Percentiles rank a stretch among this genome's conserved stretches.
phyloP scores from a whole-genome alignment of 2,329 filamentous ascomycete species.

The Berkeleyomyces rouxiae region DNA sequence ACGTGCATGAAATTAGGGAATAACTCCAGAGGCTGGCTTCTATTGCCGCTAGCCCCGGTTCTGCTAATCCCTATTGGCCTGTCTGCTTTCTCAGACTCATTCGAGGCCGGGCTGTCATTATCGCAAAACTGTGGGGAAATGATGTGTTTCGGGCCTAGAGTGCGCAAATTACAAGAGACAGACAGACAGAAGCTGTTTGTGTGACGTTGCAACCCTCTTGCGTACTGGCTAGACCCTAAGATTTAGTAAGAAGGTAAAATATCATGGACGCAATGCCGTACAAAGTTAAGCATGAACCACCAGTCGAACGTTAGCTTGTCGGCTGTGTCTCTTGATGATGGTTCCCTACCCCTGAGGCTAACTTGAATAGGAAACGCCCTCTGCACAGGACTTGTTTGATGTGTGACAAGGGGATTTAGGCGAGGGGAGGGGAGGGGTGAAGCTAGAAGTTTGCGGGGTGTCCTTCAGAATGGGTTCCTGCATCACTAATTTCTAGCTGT shows the following conservation, averaged over 20 bases:
- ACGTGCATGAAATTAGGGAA: too few species aligned
- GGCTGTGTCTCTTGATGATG: not conserved
- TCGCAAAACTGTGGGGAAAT: not conserved
- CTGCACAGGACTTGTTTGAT: not conserved
- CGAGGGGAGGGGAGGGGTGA: not conserved
- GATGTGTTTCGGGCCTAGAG: not conserved
- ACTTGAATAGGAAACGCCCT: slow-evolving; percentile 3
- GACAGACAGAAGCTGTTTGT: not conserved
- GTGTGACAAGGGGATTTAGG: not conserved
- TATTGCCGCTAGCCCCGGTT: not conserved
- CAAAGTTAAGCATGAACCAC: not conserved
- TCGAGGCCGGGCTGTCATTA: not conserved
- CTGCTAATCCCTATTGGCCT: not conserved
- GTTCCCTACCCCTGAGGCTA: slow-evolving; percentile 3
- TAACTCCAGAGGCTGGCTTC: too few species aligned
- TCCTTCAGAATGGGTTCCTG: too few species aligned
- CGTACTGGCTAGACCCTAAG: not conserved
- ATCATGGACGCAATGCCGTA: not conserved
- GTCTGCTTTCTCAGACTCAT: not conserved
- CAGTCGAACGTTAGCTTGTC: not conserved
- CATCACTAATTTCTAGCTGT: too few species aligned
- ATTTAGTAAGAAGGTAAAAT: too few species aligned
- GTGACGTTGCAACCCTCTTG: not conserved
- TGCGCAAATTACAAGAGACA: not conserved
- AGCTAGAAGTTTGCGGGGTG: not conserved